Base-by-base conservation (phyloP, 2,329 filamentous ascomycete species). In the Fusarium bactridioides region DNA sequence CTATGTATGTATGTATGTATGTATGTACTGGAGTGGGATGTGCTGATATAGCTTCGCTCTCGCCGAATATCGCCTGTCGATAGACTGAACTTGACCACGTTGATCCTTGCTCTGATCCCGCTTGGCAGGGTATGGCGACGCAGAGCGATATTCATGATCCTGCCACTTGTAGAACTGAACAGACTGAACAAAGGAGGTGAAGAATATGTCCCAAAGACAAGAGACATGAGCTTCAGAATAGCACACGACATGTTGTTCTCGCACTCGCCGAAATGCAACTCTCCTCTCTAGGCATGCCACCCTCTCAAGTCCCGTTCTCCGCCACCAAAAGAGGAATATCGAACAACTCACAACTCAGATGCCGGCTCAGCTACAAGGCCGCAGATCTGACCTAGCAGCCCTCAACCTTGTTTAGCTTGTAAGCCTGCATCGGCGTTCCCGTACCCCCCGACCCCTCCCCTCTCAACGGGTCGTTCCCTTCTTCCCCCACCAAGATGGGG, bases 341-440 rank as follows among this genome's bases (percentile, higher is more conserved):
- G 43, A 64, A 61, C 56, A 71, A 45, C 61, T 61, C 59, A 62
- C 41, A n/a, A 37, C 38, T 43, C 54, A 64, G 50, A 67, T 58
- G 40, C 53, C 48, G 59, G 66, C 73, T 73, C 64, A 76, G 73
- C 74, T 76, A 60, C 74, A 71, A 70, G 67, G 73, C 70, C 69
- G 69, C 69, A 70, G 70, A 70, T 61, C 63, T 67, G 61, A 58
- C 69, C 67, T 69, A 75, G 70, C 72, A 71, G 38, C 53, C 66
- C 31, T 40, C 41, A 56, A 57, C 44, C 57, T 60, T 57, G 50
- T 53, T 62, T 72, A 73, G 70, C 65, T 62, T 72, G 69, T 72
- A 60, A 67, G 69, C 63, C 41, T 69, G 71, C 70, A 68, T 74
- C 70, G 70, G 70, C 70, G 70, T 73, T 74, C 47, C 70, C 70